phyloP scores from a whole-genome alignment of 2,329 filamentous ascomycete genomes.

The Sclerotinia borealis region DNA sequence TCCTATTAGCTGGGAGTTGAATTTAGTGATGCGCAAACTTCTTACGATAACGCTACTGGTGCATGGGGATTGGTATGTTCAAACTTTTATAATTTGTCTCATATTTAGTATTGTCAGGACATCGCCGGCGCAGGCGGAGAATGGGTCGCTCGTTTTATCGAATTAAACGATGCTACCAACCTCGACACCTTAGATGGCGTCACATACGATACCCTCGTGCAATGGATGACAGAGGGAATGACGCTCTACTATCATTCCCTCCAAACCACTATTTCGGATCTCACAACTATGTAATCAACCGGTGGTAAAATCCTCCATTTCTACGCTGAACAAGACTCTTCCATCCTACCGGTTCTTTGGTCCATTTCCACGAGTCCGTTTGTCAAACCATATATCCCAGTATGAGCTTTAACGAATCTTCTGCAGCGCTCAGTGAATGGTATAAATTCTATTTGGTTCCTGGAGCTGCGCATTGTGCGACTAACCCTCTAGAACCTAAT shows the following conservation, averaged over 20 bases:
- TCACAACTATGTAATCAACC: constrained; percentile 42
- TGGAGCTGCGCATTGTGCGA: constrained; percentile 45
- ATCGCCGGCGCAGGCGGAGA: constrained; percentile 26
- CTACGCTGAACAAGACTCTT: constrained; percentile 50
- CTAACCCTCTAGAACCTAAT: constrained; percentile 38
- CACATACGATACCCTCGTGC: constrained; percentile 49
- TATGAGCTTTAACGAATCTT: constrained; percentile 35
- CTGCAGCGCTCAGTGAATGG: constrained; percentile 43
- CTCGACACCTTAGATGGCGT: constrained; percentile 40
- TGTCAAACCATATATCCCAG: constrained; percentile 43
- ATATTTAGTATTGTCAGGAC: too few species aligned
- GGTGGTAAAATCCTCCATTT: constrained; percentile 53
- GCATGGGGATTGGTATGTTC: neutral
- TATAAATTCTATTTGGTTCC: constrained; percentile 50
- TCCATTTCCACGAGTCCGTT: constrained; percentile 51
- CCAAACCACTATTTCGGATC: constrained; percentile 48
- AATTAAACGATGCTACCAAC: constrained; percentile 37
- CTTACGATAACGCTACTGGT: neutral
- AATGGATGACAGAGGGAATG: constrained; percentile 47
- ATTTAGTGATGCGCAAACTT: neutral
- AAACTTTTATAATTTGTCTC: constrained; percentile 16
- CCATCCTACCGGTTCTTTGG: constrained; percentile 46
- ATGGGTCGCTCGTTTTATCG: constrained; percentile 38
- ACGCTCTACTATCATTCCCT: constrained; percentile 44
- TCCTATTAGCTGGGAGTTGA: constrained; percentile 31